Base-by-base conservation (phyloP, 2,329 filamentous ascomycete species). In the Pezicula radicicola region DNA sequence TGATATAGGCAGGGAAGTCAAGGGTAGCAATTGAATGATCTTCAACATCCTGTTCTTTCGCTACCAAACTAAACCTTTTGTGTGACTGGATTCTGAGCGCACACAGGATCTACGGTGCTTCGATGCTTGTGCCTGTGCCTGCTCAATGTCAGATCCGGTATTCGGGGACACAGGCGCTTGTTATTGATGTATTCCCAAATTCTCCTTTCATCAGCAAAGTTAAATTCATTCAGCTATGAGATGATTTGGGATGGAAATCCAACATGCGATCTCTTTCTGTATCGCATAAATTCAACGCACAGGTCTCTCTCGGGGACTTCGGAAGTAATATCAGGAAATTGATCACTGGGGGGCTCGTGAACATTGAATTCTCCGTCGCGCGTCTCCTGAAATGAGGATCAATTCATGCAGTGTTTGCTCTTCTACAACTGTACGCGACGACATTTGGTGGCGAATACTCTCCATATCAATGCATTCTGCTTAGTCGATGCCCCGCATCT, bases 311-410 rank as follows among this genome's bases (percentile, higher is more conserved):
- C 27, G 21, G 42, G 27, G 27, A 45, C 12, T 28, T 45, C 21
- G 10, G 12, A 28, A 28, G 21, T 25, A 28, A 45, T 25, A 16
- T 15, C 27, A 25, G 8, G 12, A 27, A 45, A 25, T 28, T 45
- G 42, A 45, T 45, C 42, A 28, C 42, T 16, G 42, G 21, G 42
- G 42, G 42, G 42, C 42, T 45, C 42, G 42, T 45, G 42, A 16
- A 45, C 19, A 16, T 16, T 25, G 10, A 16, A 16, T 40, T 25
- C 21, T 28, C 21, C 19, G 42, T 45, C 21, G 27, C 8, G 42
- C 9, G 9, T 45, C 21, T 45, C 42, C 42, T 45, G 42, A 45
- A 45, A 45, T 45, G 42, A 45, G 27, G 21, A 45, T 45, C 42
- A 45, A 45, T 45, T 28, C n/a, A 15, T 45, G 42, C 21, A 8